Evolutionary conservation across 176 grass and related monocot species (phyloP), one percentile per base, ranked within the genome.

Genomic region (Musa beccarii): DNA sequence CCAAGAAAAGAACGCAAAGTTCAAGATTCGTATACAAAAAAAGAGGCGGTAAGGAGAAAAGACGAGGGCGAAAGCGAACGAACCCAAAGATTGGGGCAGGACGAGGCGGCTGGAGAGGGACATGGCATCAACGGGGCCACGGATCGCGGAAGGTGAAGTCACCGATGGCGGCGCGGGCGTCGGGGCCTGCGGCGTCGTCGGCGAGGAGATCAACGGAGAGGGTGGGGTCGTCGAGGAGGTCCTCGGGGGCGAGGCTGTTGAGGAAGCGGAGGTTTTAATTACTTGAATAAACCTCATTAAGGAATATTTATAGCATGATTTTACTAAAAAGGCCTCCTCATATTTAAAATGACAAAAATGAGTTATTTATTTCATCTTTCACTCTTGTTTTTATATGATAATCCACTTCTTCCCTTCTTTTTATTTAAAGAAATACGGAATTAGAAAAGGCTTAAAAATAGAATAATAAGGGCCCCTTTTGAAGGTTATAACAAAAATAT

Each of bases 111-210:
- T 91, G 25, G 88, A 83, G 55, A 93, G 85, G n/a, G 86, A 88
- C 79, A 99, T 92, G 6, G 91, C 95, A 52, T 99, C 91, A 15
- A 84, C 78, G 25, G 95, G 85, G 70, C 89, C 79, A 55, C 82
- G 90, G 78, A 95, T 82, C 85, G 71, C 96, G 81, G 84, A 92
- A 95, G 82, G 81, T 93, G 81, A 99, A 99, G 71, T 99, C 91
- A 29, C 86, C 84, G 15, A 78, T 65, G 73, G 85, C 84, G 34
- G 76, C 54, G 57, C 64, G 52, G 51, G 78, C 17, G 62, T 85
- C 66, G 11, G 85, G 75, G 50, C 72, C 10, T 8, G 79, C 59
- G 50, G 86, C 83, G 78, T 90, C 62, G 4, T 87, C 73, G 24
- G 77, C 26, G 17, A 79, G 72, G 5, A 80, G 53, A 0, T 74